These are phyloP conservation scores for Leucocoprinus birnbaumii DNA, from an alignment of 768 basidiomycete species.

Conservation along the genomic window DNA sequence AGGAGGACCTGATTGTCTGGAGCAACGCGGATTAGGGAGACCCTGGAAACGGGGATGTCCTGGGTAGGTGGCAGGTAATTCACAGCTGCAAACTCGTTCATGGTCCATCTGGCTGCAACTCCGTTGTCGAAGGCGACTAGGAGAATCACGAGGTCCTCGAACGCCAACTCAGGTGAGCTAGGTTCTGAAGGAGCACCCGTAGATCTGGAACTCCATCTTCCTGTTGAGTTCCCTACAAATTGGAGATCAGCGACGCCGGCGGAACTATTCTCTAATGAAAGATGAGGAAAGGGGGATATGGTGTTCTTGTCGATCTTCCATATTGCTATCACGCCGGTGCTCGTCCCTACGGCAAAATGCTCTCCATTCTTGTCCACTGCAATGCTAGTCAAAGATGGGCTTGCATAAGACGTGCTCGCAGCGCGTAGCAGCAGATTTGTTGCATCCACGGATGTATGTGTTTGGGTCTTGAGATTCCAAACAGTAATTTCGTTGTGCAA, in stretches of 20 bases:
- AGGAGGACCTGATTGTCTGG: conserved; percentile 46
- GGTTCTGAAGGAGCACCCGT: conserved; percentile 26
- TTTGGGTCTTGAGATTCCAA: conserved; percentile 50
- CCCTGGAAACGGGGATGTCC: conserved; percentile 40
- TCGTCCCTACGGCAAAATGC: conserved; percentile 71
- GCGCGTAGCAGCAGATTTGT: conserved; percentile 47
- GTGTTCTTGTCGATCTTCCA: conserved; percentile 51
- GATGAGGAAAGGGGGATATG: conserved; percentile 34
- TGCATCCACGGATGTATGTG: conserved; percentile 47
- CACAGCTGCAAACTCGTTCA: conserved; percentile 29
- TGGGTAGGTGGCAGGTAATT: conserved; percentile 42
- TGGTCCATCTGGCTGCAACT: conserved; percentile 50
- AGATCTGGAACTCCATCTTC: conserved; percentile 11
- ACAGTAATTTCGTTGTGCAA: conserved; percentile 75
- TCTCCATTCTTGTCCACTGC: conserved; percentile 59
- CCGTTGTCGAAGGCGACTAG: conserved; percentile 62
- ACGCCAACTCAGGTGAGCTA: conserved; percentile 24
- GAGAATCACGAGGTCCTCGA: conserved; percentile 25
- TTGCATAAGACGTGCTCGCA: conserved; percentile 44
- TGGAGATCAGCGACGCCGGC: conserved; percentile 52
- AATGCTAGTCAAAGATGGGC: conserved; percentile 55
- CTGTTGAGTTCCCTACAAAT: conserved; percentile 31
- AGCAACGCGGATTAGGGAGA: conserved; percentile 45
- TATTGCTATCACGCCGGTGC: conserved; percentile 58
- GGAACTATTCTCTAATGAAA: conserved; percentile 39